Percentiles rank a stretch among this genome's conserved stretches.
Conservation (phyloP, 2,329 filamentous ascomycete species). For the Fulvia fulva region DNA sequence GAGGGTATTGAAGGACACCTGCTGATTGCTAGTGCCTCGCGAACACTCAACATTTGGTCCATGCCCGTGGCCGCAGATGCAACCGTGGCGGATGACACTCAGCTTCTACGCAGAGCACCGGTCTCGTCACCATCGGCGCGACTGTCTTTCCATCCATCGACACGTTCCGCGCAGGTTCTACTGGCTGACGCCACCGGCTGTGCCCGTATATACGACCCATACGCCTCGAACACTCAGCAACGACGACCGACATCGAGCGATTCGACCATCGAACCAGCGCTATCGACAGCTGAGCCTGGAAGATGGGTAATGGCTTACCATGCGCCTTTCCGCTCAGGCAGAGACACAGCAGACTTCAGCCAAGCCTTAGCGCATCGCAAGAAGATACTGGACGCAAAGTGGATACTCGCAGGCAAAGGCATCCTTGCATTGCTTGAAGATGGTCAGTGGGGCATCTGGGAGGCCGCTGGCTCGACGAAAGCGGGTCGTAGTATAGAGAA, state of each 20-base stretch:
- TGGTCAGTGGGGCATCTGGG: slow-evolving; percentile 54
- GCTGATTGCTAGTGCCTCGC: slow-evolving; percentile 16
- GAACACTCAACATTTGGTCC: slow-evolving; percentile 22
- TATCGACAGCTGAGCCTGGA: slow-evolving; percentile 10
- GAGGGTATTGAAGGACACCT: slow-evolving; percentile 15
- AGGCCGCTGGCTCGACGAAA: slow-evolving; percentile 27
- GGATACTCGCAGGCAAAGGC: slow-evolving; percentile 44
- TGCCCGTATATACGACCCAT: slow-evolving; percentile 56
- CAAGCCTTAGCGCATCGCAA: slow-evolving; percentile 40
- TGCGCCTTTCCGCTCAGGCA: slow-evolving; percentile 23
- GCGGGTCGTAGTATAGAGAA: slow-evolving; percentile 22
- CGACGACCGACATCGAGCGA: slow-evolving; percentile 26
- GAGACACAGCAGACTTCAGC: slow-evolving; percentile 17
- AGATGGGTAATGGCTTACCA: slow-evolving; percentile 30
- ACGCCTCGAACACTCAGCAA: slow-evolving; percentile 31
- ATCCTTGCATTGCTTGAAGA: slow-evolving; percentile 47
- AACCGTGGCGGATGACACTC: slow-evolving; percentile 12
- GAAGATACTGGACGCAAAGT: slow-evolving; percentile 46
- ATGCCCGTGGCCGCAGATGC: slow-evolving; percentile 22
- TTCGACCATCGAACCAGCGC: slow-evolving; percentile 12
- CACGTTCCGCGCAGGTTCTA: slow-evolving; percentile 41
- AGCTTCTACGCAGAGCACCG: slow-evolving; percentile 9
- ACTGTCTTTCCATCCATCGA: slow-evolving; percentile 27
- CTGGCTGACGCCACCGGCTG: slow-evolving; percentile 53
- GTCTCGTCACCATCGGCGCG: slow-evolving; percentile 16